Evolutionary conservation across 441 rosid species (phyloP), one percentile per base, ranked within the genome.

Genomic region (Capsella rubella): DNA sequence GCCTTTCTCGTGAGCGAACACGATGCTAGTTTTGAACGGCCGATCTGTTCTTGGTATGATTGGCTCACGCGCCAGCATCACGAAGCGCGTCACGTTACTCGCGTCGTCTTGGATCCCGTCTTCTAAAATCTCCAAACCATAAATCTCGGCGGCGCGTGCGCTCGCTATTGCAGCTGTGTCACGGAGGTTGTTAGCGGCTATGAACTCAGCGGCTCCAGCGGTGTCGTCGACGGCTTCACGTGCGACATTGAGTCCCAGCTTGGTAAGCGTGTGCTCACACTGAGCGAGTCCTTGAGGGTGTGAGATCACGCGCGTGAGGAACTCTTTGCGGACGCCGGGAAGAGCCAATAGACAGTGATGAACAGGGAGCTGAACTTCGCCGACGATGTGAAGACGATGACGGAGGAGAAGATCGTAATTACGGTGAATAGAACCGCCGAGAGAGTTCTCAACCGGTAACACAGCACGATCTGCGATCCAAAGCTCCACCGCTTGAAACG

Each of bases 31-130:
- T 79, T 90, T 95, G 74, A 95, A 95, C 34, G 99, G 99, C 59
- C 97, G 83, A 62, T 95, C 99, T 0, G 89, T 95, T 6, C 97
- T 86, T 0, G 99, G 99, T 56, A 95, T 92, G 18, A 95, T 89
- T 21, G 99, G 99, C 72, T 95, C 99, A 72, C 99, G 92, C 63
- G 98, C 99, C 50, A 95, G 71, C 97, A 95, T 88, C 79, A 95
- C 90, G 77, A 95, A 92, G 6, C 99, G 84, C 10, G 99, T 95
- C 29, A 95, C 93, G 82, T 95, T 95, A 31, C 98, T 80, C 6
- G 87, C 84, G 74, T 95, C 98, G 76, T 95, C 99, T 50, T 92
- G 99, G 31, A 95, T 89, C 63, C 98, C 99, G 51, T 90, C 94
- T 8, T 87, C 95, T 1, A 95, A 77, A 1, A 95, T 47, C 62